phyloP scores from a whole-genome alignment of 1,284 basidiomycete genomes.

The Ustilago lituana region DNA sequence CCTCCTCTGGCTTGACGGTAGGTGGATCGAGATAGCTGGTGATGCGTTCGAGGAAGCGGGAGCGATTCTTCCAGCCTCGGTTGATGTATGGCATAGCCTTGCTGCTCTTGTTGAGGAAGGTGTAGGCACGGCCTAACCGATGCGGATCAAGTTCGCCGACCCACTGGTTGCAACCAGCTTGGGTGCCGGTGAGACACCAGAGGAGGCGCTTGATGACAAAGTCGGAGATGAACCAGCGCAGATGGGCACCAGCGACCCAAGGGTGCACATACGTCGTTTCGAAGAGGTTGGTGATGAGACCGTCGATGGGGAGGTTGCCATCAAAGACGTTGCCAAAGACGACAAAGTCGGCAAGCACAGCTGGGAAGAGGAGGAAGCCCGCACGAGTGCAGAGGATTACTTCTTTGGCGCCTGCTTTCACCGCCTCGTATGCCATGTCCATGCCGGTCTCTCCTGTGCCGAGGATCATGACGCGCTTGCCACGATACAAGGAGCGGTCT shows the following conservation, averaged over 20 bases:
- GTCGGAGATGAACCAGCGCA: constrained; percentile 76
- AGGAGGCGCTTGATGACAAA: constrained; percentile 75
- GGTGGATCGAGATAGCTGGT: constrained; percentile 69
- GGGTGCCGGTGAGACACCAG: constrained; percentile 74
- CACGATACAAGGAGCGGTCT: constrained; percentile 51
- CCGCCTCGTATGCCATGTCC: constrained; percentile 73
- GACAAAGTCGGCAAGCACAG: constrained; percentile 75
- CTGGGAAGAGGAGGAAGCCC: constrained; percentile 73
- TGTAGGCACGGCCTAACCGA: constrained; percentile 72
- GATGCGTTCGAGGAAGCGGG: constrained; percentile 63
- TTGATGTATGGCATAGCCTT: constrained; percentile 65
- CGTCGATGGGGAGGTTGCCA: constrained; percentile 73
- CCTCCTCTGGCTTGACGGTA: constrained; percentile 71
- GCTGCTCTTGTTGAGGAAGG: constrained; percentile 69
- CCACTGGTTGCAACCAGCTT: constrained; percentile 77
- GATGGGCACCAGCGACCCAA: constrained; percentile 71
- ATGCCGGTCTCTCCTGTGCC: constrained; percentile 75
- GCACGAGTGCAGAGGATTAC: constrained; percentile 73
- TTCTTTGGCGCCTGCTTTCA: constrained; percentile 72
- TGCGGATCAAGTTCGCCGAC: constrained; percentile 74
- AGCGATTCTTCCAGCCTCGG: constrained; percentile 71
- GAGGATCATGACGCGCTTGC: constrained; percentile 52
- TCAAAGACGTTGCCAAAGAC: constrained; percentile 72
- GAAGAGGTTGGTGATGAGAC: constrained; percentile 73
- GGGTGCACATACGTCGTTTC: constrained; percentile 72